These are phyloP conservation scores for Pezicula radicicola DNA, from an alignment of 2,329 filamentous ascomycete genomes.

Conservation along the genomic window DNA sequence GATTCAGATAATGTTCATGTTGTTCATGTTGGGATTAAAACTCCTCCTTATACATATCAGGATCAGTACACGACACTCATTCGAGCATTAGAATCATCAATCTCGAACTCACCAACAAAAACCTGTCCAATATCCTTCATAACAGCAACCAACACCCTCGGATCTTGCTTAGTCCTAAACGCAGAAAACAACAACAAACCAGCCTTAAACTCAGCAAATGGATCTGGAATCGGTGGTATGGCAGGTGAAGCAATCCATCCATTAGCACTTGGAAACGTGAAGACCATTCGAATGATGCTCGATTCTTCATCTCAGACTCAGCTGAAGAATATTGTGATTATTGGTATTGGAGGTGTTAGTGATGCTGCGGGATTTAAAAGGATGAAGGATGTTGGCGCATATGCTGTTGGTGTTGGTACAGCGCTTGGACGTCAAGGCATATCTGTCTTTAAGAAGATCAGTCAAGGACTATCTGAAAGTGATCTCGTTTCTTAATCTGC, in stretches of 20 bases:
- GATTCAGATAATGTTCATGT: background rate
- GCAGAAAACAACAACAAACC: constrained; percentile 22
- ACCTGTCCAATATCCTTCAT: constrained; percentile 59
- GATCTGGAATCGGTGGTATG: constrained; percentile 64
- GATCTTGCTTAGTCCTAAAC: constrained; percentile 59
- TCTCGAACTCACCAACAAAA: constrained; percentile 2
- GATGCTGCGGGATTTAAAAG: constrained; percentile 59
- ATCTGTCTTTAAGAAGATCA: constrained; percentile 59
- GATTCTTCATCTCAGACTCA: constrained; percentile 37
- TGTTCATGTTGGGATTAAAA: constrained; percentile 61
- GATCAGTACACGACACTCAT: constrained; percentile 61
- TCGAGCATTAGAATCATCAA: constrained; percentile 38
- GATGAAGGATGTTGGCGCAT: constrained; percentile 66
- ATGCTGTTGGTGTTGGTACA: constrained; percentile 66
- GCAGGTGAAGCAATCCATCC: constrained; percentile 71
- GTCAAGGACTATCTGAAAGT: constrained; percentile 17
- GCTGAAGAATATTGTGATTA: constrained; percentile 55
- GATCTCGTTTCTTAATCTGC: background rate
- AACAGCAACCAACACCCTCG: constrained; percentile 73
- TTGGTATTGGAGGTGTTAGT: constrained; percentile 71
- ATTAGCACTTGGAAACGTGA: constrained; percentile 72
- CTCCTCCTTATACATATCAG: constrained; percentile 71
- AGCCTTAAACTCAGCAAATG: constrained; percentile 47
- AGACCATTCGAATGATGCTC: constrained; percentile 59
- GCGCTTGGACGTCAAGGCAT: constrained; percentile 63